Evolutionary conservation across 352 stramenopile species (phyloP), one percentile per base, ranked within the genome.

Genomic region (Phytophthora rubi): DNA sequence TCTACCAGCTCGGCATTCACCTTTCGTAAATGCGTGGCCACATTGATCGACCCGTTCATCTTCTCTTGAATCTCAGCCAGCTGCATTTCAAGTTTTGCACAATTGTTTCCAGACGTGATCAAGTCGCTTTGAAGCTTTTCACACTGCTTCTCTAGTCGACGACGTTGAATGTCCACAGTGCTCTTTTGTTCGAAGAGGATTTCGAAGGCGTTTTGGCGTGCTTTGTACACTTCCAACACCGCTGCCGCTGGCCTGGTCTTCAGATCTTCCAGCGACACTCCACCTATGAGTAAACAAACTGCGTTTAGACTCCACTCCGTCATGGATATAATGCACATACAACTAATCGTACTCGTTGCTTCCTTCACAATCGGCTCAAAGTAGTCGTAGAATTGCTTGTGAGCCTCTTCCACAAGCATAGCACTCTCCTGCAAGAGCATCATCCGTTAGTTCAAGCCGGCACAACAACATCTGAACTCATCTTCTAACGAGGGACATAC

Each of bases 1-100:
- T 81, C 76, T 32, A 90, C 70, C 18, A 93, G 65, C 45, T 93
- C 85, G 39, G 79, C 62, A 35, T 93, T 93, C 26, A 81, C 62
- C 42, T 81, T 82, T 6, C 71, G 79, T 63, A 91, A 71, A 58
- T 87, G 80, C 26, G 64, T 49, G 15, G 79, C 73, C 33, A 81
- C 65, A 66, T 82, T 70, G 52, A 72, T 83, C 5, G 63, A 61
- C n/a, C 75, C 66, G 28, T 73, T 76, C 21, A 79, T 68, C 26
- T 80, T 79, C 51, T 82, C 66, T 60, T 88, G 77, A n/a, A 82
- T 53, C 52, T 85, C 79, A 16, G 72, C 65, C 13, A 80, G 28
- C 47, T 82, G 79, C 26, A 79, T 76, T 71, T 89, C 73, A 63
- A 88, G 56, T 54, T 83, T 82, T 45, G 81, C 69, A 18, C 68